Percentiles rank a stretch among this genome's conserved stretches.
Evolutionary conservation across 495 filamentous ascomycete genomes (phyloP).

Genomic region (Bombardia bombarda): DNA sequence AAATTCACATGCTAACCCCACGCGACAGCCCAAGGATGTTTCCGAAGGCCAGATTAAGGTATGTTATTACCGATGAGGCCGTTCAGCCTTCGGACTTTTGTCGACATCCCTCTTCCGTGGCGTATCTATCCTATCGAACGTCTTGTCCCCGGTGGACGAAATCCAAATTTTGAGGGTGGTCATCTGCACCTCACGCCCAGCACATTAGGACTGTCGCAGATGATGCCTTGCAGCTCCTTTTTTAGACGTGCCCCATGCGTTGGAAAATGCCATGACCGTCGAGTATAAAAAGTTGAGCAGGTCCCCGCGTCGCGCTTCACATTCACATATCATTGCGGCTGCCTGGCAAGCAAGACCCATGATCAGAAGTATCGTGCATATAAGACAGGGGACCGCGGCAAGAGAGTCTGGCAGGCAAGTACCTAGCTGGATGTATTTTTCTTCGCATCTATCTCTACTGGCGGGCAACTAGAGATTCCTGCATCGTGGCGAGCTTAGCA

Average conservation of each 20-base stretch:
- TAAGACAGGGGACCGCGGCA: constrained; percentile 12
- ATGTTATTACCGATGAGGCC: constrained; percentile 80
- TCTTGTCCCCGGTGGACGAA: constrained; percentile 30
- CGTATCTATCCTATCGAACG: constrained; percentile 30
- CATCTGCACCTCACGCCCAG: constrained; percentile 11
- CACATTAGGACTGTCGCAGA: no score
- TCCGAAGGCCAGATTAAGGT: constrained; percentile 96
- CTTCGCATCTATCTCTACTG: constrained; percentile 11
- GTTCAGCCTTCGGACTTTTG: constrained; percentile 43
- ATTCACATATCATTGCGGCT: constrained; percentile 26
- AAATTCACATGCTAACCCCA: constrained; percentile 38
- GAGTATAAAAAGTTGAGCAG: constrained; percentile 37
- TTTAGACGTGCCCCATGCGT: no score
- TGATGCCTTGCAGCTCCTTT: no score
- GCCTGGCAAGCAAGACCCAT: constrained; percentile 50
- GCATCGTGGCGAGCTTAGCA: constrained; percentile 23
- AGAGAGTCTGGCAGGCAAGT: constrained; percentile 10
- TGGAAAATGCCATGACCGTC: no score
- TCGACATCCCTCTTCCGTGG: constrained; percentile 41
- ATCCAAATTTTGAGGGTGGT: constrained; percentile 6
- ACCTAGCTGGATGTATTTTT: constrained; percentile 13
- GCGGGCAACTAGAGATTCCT: constrained; percentile 24
- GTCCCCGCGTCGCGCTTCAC: constrained; percentile 34
- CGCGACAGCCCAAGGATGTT: constrained; percentile 77
- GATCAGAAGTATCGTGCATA: constrained; percentile 14